Percentiles rank a stretch among this genome's conserved stretches.
These are phyloP conservation scores for Aspergillus olivimuriae DNA, from an alignment of 495 filamentous ascomycete genomes.

Conservation along the genomic window DNA sequence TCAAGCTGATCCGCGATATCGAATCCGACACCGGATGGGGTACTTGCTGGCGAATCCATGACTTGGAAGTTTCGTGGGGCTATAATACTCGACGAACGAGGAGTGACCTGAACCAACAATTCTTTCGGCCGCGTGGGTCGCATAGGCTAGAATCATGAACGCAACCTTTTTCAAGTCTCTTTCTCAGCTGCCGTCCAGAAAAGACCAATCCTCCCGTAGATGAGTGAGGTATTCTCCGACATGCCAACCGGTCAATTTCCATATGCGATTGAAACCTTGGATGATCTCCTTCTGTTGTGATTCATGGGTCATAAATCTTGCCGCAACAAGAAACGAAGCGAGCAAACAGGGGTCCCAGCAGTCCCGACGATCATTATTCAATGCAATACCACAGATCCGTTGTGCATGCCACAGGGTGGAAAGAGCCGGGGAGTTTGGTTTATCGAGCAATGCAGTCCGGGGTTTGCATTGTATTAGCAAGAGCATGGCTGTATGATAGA, in stretches of 20 bases:
- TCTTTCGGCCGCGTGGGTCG: background rate
- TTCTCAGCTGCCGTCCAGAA: conserved; percentile 17
- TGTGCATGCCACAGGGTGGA: conserved; percentile 34
- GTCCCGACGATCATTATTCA: conserved; percentile 30
- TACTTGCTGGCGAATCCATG: conserved; percentile 38
- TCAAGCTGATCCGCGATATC: conserved; percentile 35
- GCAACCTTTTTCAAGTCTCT: background rate
- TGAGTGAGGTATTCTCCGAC: conserved; percentile 12
- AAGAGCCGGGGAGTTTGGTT: conserved; percentile 15
- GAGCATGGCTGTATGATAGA: conserved; percentile 40
- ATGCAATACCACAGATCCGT: conserved; percentile 31
- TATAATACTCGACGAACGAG: conserved; percentile 20
- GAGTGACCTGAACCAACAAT: conserved; percentile 3
- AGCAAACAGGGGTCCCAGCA: conserved; percentile 33
- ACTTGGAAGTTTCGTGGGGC: conserved; percentile 41
- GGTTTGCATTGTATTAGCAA: conserved; percentile 32
- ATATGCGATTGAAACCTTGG: conserved; percentile 21
- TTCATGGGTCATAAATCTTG: conserved; percentile 31
- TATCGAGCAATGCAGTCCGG: conserved; percentile 20
- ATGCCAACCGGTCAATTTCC: conserved; percentile 28
- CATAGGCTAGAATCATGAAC: background rate
- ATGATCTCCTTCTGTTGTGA: conserved; percentile 29
- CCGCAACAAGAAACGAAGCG: conserved; percentile 29
- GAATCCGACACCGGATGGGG: conserved; percentile 43
- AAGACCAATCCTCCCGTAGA: conserved; percentile 23